Percentiles rank a stretch among this genome's conserved stretches.
These are phyloP conservation scores for Globisporangium spiculum DNA, from an alignment of 352 stramenopile species.

Conservation along the genomic window DNA sequence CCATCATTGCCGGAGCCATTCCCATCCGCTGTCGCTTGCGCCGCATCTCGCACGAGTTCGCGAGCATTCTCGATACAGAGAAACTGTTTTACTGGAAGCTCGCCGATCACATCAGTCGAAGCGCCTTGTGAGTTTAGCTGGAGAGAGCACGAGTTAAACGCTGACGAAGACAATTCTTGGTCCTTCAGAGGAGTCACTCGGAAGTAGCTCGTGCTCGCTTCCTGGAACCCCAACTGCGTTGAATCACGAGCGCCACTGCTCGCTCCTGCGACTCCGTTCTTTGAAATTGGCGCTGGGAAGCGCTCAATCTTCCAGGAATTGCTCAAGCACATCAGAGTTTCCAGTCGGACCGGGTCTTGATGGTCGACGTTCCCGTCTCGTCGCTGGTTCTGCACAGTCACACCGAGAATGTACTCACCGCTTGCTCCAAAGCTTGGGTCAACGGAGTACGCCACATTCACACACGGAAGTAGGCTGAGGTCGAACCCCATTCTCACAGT, in stretches of 20 bases:
- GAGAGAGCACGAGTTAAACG: slow-evolving; percentile 21
- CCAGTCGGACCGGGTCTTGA: slow-evolving; percentile 39
- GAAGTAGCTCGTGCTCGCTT: slow-evolving; percentile 81
- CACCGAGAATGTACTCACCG: slow-evolving; percentile 71
- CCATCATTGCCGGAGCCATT: slow-evolving; percentile 24
- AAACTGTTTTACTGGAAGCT: slow-evolving; percentile 64
- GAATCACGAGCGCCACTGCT: slow-evolving; percentile 27
- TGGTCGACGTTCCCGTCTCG: slow-evolving; percentile 21
- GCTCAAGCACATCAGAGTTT: slow-evolving; percentile 63
- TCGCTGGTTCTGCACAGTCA: slow-evolving; percentile 63
- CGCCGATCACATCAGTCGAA: slow-evolving; percentile 16
- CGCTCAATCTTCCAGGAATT: slow-evolving; percentile 55
- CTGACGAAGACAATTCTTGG: background rate
- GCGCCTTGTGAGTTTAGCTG: slow-evolving; percentile 17
- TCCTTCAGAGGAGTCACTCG: slow-evolving; percentile 35
- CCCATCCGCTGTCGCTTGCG: slow-evolving; percentile 16
- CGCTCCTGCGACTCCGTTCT: background rate
- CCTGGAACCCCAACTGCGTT: slow-evolving; percentile 49
- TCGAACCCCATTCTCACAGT: slow-evolving; percentile 59
- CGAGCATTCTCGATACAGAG: slow-evolving; percentile 72
- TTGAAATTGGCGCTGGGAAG: slow-evolving; percentile 22
- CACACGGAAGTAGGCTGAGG: slow-evolving; percentile 51
- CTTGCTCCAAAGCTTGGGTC: slow-evolving; percentile 60
- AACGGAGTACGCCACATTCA: slow-evolving; percentile 64
- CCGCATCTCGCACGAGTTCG: slow-evolving; percentile 33